Evolutionary conservation across 2,329 filamentous ascomycete species (phyloP).

Genomic region (Neopestalotiopsis clavispora): DNA sequence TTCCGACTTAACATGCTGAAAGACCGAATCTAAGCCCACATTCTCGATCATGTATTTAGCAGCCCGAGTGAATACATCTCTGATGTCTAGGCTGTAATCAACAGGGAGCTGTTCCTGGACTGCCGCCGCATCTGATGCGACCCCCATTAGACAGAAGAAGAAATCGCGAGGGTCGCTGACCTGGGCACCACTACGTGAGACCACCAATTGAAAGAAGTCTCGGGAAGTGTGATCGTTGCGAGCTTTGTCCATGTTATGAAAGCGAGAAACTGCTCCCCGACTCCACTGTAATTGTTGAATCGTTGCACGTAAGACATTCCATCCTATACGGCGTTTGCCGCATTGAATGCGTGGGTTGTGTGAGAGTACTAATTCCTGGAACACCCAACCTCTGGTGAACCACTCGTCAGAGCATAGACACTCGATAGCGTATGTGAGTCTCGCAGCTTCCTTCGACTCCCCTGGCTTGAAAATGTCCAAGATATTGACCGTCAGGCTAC

Average conservation of each 20-base stretch:
- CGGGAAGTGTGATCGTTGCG: background rate
- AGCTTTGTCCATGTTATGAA: background rate
- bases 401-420: background rate
- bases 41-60: background rate
- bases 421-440: background rate
- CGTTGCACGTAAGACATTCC: background rate
- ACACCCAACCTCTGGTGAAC: background rate
- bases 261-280: background rate
- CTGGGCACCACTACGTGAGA: background rate
- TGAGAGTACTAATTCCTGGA: background rate
- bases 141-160: background rate
- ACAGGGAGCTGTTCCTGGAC: background rate
- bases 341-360: slow-evolving; percentile 10
- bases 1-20: background rate
- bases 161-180: background rate
- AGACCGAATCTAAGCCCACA: background rate
- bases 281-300: background rate
- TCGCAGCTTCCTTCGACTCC: background rate
- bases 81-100: background rate
- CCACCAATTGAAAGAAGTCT: background rate
- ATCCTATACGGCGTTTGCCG: background rate
- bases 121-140: background rate
- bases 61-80: background rate
- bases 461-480: background rate
- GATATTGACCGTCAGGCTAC: background rate